Conservation (phyloP, 352 stramenopile species). For the Phytophthora pseudosyringae region DNA sequence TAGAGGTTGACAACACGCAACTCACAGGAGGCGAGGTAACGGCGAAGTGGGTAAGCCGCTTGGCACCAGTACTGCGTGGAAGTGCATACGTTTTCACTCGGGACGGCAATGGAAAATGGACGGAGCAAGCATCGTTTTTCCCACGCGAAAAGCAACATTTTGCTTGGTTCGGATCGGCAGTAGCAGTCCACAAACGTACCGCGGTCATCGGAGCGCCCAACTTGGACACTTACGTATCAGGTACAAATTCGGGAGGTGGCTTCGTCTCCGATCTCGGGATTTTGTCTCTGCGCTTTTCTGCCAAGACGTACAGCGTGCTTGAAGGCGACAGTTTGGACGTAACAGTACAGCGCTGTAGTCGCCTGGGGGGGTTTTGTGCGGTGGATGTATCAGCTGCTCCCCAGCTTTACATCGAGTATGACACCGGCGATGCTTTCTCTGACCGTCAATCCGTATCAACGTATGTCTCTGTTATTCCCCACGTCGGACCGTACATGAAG, state of each 20-base stretch:
- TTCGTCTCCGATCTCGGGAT: slow-evolving; percentile 93
- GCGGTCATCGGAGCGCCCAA: slow-evolving; percentile 94
- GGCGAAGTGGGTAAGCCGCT: slow-evolving; percentile 50
- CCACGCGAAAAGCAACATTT: slow-evolving; percentile 92
- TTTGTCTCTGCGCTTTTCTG: slow-evolving; percentile 81
- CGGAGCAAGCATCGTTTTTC: slow-evolving; percentile 92
- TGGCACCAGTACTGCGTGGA: slow-evolving; percentile 65
- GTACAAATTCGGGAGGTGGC: slow-evolving; percentile 92
- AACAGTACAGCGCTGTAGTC: slow-evolving; percentile 69
- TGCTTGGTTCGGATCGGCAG: slow-evolving; percentile 84
- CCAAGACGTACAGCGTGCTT: slow-evolving; percentile 76
- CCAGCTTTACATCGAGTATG: slow-evolving; percentile 70
- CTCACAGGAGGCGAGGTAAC: slow-evolving; percentile 40
- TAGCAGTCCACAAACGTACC: slow-evolving; percentile 84
- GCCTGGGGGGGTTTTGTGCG: slow-evolving; percentile 57
- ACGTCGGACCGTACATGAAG: slow-evolving; percentile 67
- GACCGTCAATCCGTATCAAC: slow-evolving; percentile 53
- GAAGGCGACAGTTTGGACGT: slow-evolving; percentile 90
- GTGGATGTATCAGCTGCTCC: slow-evolving; percentile 59
- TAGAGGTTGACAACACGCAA: slow-evolving; percentile 56
- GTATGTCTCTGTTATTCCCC: slow-evolving; percentile 46
- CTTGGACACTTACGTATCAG: slow-evolving; percentile 89
- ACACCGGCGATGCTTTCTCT: slow-evolving; percentile 78
- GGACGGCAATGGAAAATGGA: slow-evolving; percentile 64
- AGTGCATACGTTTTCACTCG: slow-evolving; percentile 78